Base-by-base conservation (phyloP, 305 asterid genomes). In the Ajuga reptans region DNA sequence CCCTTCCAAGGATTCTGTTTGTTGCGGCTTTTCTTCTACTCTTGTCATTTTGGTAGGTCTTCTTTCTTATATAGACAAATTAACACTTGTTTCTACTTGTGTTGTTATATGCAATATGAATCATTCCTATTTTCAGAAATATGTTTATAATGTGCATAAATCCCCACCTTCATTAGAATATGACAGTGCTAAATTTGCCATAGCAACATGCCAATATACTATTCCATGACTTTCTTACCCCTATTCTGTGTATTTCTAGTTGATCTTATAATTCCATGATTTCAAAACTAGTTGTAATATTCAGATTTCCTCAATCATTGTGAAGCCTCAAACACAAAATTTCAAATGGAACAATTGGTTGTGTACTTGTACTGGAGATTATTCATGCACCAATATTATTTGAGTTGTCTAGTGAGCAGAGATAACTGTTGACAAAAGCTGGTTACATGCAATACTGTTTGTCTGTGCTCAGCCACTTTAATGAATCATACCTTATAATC, bases 1-100 rank as follows among this genome's bases (percentile, higher is more conserved):
- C 96, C 78, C 77, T 77, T 78, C 96, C 98, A 62, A 83, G 83
- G 77, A 88, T 92, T 72, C 83, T 90, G 50, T 83, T 83, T 69
- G 68, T 91, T 79, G 87, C 93, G 41, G 93, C 95, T 70, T 91
- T 87, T 85, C 90, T 91, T 77, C 86, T 92, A 47, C 96, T 90
- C 69, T 85, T 92, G 67, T 92, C 98, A 60, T 90, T 83, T 87
- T 92, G 98, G 98, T 92, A 75, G 81, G 91, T 68, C 75, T 4
- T 64, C 71, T 58, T 1, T 24, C 60, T 55, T 64, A 9, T 57
- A 45, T 57, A 34, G 34, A 62, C 52, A 56, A 71, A n/a, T 73
- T 14, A 31, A 49, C 10, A n/a, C 42, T 41, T 63, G 2, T 58
- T 67, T 39, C 18, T 27, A 33, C 56, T 29, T 29, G 62, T 68